Evolutionary conservation across 176 grass and related monocot species (phyloP), one percentile per base, ranked within the genome.

Genomic region (Carex kokanica): DNA sequence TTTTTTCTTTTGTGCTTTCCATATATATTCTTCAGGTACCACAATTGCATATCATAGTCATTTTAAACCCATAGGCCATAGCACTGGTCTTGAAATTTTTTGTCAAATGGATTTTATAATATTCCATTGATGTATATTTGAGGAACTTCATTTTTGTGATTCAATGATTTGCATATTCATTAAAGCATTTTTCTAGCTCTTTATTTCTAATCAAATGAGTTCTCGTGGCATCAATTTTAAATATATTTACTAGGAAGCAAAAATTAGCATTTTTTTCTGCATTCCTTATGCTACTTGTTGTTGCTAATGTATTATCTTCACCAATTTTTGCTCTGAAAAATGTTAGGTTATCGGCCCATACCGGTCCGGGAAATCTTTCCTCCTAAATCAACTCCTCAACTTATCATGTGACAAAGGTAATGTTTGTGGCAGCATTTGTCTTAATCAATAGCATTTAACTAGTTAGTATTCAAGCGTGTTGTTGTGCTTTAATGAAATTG

Each of bases 301-400:
- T 43, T 81, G 11, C 27, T 81, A 63, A 14, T 43, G 18, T 81
- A 63, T 14, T 43, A 11, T 23, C 63, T 80, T 81, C n/a, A 29
- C 20, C 24, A 77, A 55, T 25, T 49, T 32, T 87, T 74, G 11
- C n/a, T 74, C 0, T 56, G 47, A 67, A 17, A 79, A 83, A 6
- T 51, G 31, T 67, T 84, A 98, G 95, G 89, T 98, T 75, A 98
- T 94, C 55, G 93, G 93, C 15, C 91, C 93, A 6, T 98, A 98
- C 65, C 84, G 96, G 82, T 98, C 89, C 5, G 96, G 96, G 0
- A 95, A 98, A 80, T 98, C 93, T 63, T 98, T 98, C 82, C 92
- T 95, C 85, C 93, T 98, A 79, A 98, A 98, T 80, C 93, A 95
- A 81, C 96, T 95, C 84, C 96, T 98, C 43, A 91, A 91, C 6